Base-by-base conservation (phyloP, 768 basidiomycete species). In the Mycena galopus region DNA sequence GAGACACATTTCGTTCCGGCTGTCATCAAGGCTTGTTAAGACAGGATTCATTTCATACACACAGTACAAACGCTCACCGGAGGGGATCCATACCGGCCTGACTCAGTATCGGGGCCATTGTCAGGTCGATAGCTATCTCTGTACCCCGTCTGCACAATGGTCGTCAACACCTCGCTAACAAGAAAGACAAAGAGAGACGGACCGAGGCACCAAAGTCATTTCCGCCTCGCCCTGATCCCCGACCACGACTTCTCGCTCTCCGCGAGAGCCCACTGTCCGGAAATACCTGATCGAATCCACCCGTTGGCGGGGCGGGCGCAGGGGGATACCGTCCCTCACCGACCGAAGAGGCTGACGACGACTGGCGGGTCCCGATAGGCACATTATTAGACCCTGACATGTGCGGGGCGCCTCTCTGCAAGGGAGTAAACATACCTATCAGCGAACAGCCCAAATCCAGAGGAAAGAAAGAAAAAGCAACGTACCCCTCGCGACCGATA, bases 401-500 rank as follows among this genome's bases (percentile, higher is more conserved):
- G 21, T 17, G 23, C 16, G 23, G 1, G 51, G 7, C 30, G 27
- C 35, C 32, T 51, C 68, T 69, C 73, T 70, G 68, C 9, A 57
- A n/a, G n/a, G n/a, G n/a, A n/a, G n/a, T n/a, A n/a, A 29, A 11
- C 11, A 11, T 23, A 9, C 12, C 35, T 25, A 56, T 47, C 30
- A 62, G 25, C 21, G 19, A 62, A n/a, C 17, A 51, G 19, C 35
- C 6, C 7, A 32, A 47, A 42, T 29, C n/a, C n/a, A n/a, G n/a
- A n/a, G n/a, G n/a, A n/a, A n/a, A n/a, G n/a, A 7, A 23, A 32
- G 27, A 19, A 25, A 42, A 6, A 8, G 1, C 17, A 21, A 66
- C 72, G n/a, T 19, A 73, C 72, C n/a, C 73, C 68, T 61, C 73
- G 44, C 33, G 62, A 58, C 25, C 73, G 67, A 55, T 60, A 70